These are phyloP conservation scores for Xanthoconium separans DNA, from an alignment of 1,284 basidiomycete genomes.

Conservation along the genomic window DNA sequence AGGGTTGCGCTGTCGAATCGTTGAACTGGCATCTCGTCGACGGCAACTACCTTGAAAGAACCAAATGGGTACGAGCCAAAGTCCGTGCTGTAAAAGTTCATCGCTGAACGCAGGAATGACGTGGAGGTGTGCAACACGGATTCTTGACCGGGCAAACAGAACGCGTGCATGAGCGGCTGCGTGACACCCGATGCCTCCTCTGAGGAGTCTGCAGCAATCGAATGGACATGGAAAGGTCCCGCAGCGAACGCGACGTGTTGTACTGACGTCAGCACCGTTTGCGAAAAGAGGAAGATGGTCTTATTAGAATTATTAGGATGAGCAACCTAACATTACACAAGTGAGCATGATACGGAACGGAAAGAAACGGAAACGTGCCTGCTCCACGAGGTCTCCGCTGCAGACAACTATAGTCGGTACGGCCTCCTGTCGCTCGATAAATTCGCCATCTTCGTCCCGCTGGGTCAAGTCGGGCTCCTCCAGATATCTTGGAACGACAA, in stretches of 20 bases:
- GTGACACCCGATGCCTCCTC: slow-evolving; percentile 64
- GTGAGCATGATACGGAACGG: slow-evolving; percentile 17
- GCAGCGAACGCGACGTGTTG: slow-evolving; percentile 97
- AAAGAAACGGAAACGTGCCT: slow-evolving; percentile 50
- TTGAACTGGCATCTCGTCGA: slow-evolving; percentile 81
- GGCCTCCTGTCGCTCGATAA: slow-evolving; percentile 50
- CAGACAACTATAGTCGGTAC: slow-evolving; percentile 86
- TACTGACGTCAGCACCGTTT: slow-evolving; percentile 85
- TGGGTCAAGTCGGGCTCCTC: slow-evolving; percentile 60
- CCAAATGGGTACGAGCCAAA: slow-evolving; percentile 97
- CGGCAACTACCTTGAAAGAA: slow-evolving; percentile 95
- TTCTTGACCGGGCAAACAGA: slow-evolving; percentile 89
- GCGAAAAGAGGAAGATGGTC: slow-evolving; percentile 92
- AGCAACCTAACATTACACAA: slow-evolving; percentile 57
- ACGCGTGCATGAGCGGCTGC: slow-evolving; percentile 88
- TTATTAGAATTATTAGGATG: slow-evolving; percentile 95
- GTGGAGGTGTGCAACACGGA: slow-evolving; percentile 68
- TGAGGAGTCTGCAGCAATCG: slow-evolving; percentile 66
- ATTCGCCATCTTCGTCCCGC: slow-evolving; percentile 51
- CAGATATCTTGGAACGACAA: slow-evolving; percentile 87
- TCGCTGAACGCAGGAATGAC: slow-evolving; percentile 80
- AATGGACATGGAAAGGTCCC: slow-evolving; percentile 86
- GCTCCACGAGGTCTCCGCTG: slow-evolving; percentile 92
- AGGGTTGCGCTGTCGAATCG: slow-evolving; percentile 86
- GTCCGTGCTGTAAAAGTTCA: slow-evolving; percentile 90